A percentile compares a stretch with the other conserved stretches of the same genome.
These are phyloP conservation scores for Melanogaster broomeanus DNA, from an alignment of 768 basidiomycete genomes.

Conservation along the genomic window DNA sequence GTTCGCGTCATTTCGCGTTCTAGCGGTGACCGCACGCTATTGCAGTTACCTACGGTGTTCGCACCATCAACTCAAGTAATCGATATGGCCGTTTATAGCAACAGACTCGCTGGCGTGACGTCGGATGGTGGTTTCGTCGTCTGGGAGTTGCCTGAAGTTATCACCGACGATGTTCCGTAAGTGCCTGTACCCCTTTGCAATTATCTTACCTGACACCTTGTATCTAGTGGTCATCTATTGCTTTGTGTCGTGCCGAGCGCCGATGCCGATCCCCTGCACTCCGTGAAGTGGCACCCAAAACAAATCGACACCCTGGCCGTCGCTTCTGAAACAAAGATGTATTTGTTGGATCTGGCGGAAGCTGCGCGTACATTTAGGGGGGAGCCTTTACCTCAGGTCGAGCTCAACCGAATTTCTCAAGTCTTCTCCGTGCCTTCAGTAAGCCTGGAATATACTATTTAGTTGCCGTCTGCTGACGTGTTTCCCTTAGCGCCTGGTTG, in stretches of 20 bases:
- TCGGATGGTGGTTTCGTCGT: slow-evolving; percentile 89
- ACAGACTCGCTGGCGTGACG: slow-evolving; percentile 82
- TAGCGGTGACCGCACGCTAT: slow-evolving; percentile 82
- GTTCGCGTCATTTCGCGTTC: slow-evolving; percentile 88
- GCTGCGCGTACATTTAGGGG: slow-evolving; percentile 61
- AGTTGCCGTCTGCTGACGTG: neutral
- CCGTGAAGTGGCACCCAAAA: slow-evolving; percentile 89
- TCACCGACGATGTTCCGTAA: slow-evolving; percentile 86
- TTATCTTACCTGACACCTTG: slow-evolving; percentile 6
- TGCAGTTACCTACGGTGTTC: slow-evolving; percentile 73
- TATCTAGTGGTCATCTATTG: slow-evolving; percentile 59
- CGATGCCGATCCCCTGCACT: slow-evolving; percentile 63
- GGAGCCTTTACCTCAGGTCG: slow-evolving; percentile 67
- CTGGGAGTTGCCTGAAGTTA: slow-evolving; percentile 82
- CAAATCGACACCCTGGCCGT: slow-evolving; percentile 78
- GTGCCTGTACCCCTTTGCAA: slow-evolving; percentile 29
- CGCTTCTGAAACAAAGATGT: slow-evolving; percentile 77
- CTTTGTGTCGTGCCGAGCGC: slow-evolving; percentile 67
- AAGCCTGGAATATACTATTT: slow-evolving; percentile 24
- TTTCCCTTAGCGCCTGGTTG: slow-evolving; percentile 66
- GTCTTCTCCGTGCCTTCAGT: slow-evolving; percentile 72
- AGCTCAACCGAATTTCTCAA: slow-evolving; percentile 68
- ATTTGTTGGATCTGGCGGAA: slow-evolving; percentile 69
- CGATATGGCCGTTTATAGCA: slow-evolving; percentile 85
- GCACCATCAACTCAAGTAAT: slow-evolving; percentile 62